Conservation (phyloP, 305 asterid genomes). For the Euphrasia arctica region DNA sequence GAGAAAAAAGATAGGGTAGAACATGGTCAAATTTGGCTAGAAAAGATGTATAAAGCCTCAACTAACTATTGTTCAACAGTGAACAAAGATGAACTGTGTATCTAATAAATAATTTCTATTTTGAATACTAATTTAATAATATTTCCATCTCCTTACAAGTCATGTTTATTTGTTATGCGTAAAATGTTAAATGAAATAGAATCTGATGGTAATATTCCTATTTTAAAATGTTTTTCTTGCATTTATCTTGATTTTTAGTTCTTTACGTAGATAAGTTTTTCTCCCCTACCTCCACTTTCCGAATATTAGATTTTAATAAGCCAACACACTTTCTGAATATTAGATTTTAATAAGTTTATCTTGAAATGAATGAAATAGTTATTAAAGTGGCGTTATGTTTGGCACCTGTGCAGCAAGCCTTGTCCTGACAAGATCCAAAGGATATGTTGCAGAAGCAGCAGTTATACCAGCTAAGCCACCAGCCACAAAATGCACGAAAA, state of each 20-base stretch:
- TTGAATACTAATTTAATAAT: background rate
- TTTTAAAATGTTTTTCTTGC: background rate
- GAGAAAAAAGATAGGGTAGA: background rate
- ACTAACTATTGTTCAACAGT: background rate
- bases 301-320: background rate
- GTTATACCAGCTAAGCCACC: constrained; percentile 97
- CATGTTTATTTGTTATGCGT: too few relatives aligned
- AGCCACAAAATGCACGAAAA: constrained; percentile 71
- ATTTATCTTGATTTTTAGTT: background rate
- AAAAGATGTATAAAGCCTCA: background rate
- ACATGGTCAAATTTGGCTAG: background rate
- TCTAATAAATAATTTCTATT: background rate
- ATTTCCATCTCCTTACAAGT: background rate
- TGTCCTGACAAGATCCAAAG: constrained; percentile 93
- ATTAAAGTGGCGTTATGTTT: background rate
- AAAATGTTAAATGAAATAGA: background rate
- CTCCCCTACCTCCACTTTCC: background rate
- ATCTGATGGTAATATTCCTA: background rate
- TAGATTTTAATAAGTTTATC: too few relatives aligned
- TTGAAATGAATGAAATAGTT: background rate
- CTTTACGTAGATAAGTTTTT: background rate
- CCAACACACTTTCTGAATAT: too few relatives aligned
- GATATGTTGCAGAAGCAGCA: constrained; percentile 92
- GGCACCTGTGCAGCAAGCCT: constrained; percentile 93
- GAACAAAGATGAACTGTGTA: background rate